A percentile compares a stretch with the other conserved stretches of the same genome.
phyloP scores from a whole-genome alignment of 805 yeast species.

The Kodamaea nitidulidarum region DNA sequence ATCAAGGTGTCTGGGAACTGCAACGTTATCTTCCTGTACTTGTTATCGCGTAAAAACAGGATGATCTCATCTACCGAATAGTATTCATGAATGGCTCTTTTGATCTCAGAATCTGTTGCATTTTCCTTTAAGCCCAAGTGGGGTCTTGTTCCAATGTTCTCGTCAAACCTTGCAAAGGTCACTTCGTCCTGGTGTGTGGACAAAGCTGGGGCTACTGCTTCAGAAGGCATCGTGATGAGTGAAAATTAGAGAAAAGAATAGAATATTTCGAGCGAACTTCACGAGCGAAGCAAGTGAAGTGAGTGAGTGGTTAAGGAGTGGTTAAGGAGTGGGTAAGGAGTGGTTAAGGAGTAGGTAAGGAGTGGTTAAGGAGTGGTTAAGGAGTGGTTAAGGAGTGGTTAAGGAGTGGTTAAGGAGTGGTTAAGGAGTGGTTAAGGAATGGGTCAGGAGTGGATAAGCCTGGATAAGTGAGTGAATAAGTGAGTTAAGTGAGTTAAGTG shows the following conservation, averaged over 20 bases:
- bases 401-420: too few species aligned
- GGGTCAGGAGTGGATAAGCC: too few species aligned
- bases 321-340: too few species aligned
- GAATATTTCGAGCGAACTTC: too few species aligned
- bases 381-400: too few species aligned
- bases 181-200: conserved; percentile 70
- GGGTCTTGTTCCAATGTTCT: conserved; percentile 18
- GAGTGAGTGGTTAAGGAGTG: too few species aligned
- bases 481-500: too few species aligned
- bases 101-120: conserved; percentile 23
- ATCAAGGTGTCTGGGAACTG: conserved; percentile 87
- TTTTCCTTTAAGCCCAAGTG: conserved; percentile 27
- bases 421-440: too few species aligned
- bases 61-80: conserved; percentile 53
- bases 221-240: not conserved
- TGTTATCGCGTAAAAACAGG: conserved; percentile 31
- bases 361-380: too few species aligned
- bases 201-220: conserved; percentile 46
- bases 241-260: not conserved
- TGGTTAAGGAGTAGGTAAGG: too few species aligned
- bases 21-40: conserved; percentile 58
- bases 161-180: conserved; percentile 46
- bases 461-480: too few species aligned
- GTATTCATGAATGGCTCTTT: conserved; percentile 39
- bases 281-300: too few species aligned